Conservation (phyloP, 805 yeast genomes). For the Kluyveromyces wickerhamii region DNA sequence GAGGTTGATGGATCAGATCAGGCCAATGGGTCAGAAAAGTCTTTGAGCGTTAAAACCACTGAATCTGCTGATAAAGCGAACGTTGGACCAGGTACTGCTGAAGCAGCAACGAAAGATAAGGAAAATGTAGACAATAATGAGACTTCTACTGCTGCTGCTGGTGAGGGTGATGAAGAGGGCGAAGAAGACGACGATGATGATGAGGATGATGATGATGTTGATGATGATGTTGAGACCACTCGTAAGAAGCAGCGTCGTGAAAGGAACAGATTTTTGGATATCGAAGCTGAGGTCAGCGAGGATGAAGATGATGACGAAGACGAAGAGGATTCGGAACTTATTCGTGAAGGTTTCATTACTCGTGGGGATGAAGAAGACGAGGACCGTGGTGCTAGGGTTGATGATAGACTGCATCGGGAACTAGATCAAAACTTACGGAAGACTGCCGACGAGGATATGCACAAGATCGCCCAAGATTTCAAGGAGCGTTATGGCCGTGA, state of each 20-base stretch:
- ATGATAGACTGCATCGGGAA: slow-evolving; percentile 84
- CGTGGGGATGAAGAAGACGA: slow-evolving; percentile 46
- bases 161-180: slow-evolving; percentile 36
- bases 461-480: slow-evolving; percentile 82
- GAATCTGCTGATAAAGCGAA: neutral
- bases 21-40: no score
- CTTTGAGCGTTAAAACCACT: neutral
- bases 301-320: slow-evolving; percentile 92
- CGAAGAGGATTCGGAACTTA: slow-evolving; percentile 84
- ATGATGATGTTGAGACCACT: slow-evolving; percentile 40
- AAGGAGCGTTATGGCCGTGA: slow-evolving; percentile 88
- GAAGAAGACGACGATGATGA: slow-evolving; percentile 40
- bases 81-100: slow-evolving; percentile 10
- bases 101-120: slow-evolving; percentile 8
- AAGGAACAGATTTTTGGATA: slow-evolving; percentile 88
- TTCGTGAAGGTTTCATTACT: slow-evolving; percentile 74
- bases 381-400: slow-evolving; percentile 42
- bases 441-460: slow-evolving; percentile 91
- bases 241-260: slow-evolving; percentile 39
- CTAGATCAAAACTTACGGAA: slow-evolving; percentile 82
- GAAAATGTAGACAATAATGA: no score
- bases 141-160: no score
- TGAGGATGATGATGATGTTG: slow-evolving; percentile 55
- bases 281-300: slow-evolving; percentile 97
- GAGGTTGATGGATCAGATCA: neutral